phyloP scores from a whole-genome alignment of 306 rosid genomes.

The Rosa persica region DNA sequence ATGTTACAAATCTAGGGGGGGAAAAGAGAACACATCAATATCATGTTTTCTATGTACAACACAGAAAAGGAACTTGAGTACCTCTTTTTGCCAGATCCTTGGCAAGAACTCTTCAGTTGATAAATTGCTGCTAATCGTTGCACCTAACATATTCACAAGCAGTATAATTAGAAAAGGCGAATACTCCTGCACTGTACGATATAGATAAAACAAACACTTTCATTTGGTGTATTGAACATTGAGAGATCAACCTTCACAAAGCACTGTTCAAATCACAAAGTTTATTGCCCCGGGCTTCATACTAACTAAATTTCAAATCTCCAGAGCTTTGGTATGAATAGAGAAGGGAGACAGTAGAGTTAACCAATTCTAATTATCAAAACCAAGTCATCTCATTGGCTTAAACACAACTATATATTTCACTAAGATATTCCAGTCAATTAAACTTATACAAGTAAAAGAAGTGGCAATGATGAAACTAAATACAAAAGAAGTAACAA shows the following conservation, averaged over 20 bases:
- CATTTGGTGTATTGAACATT: not conserved
- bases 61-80: slow-evolving; percentile 20
- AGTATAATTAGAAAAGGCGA: slow-evolving; percentile 9
- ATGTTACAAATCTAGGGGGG: slow-evolving; percentile 69
- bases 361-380: not conserved
- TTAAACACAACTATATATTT: not conserved
- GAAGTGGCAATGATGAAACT: not conserved
- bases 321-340: not conserved
- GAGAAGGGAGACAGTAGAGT: not conserved
- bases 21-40: slow-evolving; percentile 25
- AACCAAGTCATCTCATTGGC: not conserved
- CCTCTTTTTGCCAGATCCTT: slow-evolving; percentile 78
- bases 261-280: not conserved
- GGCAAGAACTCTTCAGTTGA: slow-evolving; percentile 65
- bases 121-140: slow-evolving; percentile 75
- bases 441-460: not conserved
- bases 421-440: not conserved
- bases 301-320: not conserved
- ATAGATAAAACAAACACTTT: not conserved
- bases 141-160: slow-evolving; percentile 47
- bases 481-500: slow-evolving; percentile 8
- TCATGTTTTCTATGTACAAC: slow-evolving; percentile 9
- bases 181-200: not conserved
- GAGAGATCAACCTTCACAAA: not conserved
- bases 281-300: not conserved